A percentile compares a stretch with the other conserved stretches of the same genome.
Conservation (phyloP, 768 basidiomycete genomes). For the Lactarius psammicola region DNA sequence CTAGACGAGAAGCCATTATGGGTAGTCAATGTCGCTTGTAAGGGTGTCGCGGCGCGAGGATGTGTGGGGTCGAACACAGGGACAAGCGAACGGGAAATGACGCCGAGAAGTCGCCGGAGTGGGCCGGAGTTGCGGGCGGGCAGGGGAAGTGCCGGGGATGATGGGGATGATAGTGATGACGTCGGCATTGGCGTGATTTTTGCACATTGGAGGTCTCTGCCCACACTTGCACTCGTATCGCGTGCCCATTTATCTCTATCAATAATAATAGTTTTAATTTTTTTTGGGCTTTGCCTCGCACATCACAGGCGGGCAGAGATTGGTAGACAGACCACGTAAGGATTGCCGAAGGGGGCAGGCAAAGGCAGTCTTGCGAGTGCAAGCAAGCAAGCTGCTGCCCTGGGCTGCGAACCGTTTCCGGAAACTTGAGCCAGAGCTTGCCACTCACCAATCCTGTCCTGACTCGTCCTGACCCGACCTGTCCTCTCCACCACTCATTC, state of each 20-base stretch:
- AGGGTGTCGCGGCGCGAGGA: not conserved
- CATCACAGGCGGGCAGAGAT: slow-evolving; percentile 1
- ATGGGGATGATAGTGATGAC: slow-evolving; percentile 3
- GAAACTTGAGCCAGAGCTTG: not conserved
- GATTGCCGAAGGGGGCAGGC: slow-evolving; percentile 6
- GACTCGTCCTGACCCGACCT: not conserved
- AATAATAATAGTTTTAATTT: not conserved
- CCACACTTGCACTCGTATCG: not conserved
- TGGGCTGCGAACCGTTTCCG: slow-evolving; percentile 16
- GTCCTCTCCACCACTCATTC: not conserved
- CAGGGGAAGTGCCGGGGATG: not conserved
- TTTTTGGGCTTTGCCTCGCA: not conserved
- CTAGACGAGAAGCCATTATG: slow-evolving; percentile 20
- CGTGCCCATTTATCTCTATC: not conserved
- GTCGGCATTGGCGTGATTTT: slow-evolving; percentile 9
- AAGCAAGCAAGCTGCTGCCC: slow-evolving; percentile 16
- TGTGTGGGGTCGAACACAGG: not conserved
- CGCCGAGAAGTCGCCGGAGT: not conserved
- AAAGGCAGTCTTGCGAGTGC: slow-evolving; percentile 3
- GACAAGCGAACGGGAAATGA: not conserved
- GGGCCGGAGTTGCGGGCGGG: slow-evolving; percentile 15
- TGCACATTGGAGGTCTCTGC: no score
- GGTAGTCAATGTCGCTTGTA: not conserved
- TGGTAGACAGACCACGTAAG: slow-evolving; percentile 1
- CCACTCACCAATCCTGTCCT: slow-evolving; percentile 4